These are phyloP conservation scores for Solanum sitiens DNA, from an alignment of 257 asterid genomes.

Conservation along the genomic window DNA sequence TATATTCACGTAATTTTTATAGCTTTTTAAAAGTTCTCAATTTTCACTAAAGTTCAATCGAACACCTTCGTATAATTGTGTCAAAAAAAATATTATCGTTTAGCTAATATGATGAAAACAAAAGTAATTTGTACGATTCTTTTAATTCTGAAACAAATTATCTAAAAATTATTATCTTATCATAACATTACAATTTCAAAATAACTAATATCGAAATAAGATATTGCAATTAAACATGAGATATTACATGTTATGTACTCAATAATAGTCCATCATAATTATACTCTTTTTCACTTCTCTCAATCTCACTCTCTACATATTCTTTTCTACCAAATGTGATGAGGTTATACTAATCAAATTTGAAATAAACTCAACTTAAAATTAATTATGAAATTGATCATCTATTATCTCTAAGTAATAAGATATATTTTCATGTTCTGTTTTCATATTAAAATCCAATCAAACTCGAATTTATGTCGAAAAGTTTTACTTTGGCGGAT, in stretches of 20 bases:
- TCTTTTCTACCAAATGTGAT: neutral
- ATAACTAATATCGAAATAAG: no score
- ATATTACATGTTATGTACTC: neutral
- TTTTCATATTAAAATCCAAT: no score
- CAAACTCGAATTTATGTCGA: no score
- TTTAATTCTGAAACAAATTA: no score
- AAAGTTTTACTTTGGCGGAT: no score
- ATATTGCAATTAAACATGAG: neutral
- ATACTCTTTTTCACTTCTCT: neutral
- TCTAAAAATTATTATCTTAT: no score
- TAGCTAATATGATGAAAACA: neutral
- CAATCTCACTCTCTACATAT: neutral
- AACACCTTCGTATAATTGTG: neutral
- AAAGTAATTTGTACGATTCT: neutral
- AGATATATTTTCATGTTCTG: no score
- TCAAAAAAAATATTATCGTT: neutral
- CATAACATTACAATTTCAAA: accelerated
- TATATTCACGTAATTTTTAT: neutral
- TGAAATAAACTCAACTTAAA: no score
- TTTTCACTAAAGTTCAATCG: neutral
- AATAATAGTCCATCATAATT: neutral
- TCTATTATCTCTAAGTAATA: no score
- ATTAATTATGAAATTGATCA: no score
- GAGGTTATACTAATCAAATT: neutral
- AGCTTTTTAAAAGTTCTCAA: neutral